Percentiles rank a stretch among this genome's conserved stretches.
These are phyloP conservation scores for Hyphodiscus hymeniophilus DNA, from an alignment of 495 filamentous ascomycete genomes.

Conservation along the genomic window DNA sequence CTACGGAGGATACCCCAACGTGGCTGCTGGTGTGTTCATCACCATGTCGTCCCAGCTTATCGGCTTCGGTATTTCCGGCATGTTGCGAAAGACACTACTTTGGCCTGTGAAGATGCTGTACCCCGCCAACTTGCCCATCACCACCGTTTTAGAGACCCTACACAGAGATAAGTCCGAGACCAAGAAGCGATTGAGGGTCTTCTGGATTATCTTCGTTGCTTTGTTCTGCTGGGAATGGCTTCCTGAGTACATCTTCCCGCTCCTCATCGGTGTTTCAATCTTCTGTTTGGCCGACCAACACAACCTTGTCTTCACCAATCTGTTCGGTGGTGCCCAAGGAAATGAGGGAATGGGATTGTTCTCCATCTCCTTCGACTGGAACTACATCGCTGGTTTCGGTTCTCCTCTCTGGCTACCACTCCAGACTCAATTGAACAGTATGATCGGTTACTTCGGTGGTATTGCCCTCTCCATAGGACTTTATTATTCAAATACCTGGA, in stretches of 20 bases:
- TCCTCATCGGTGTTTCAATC: conserved; percentile 46
- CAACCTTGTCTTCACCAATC: conserved; percentile 43
- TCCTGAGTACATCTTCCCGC: conserved; percentile 43
- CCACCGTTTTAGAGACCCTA: conserved; percentile 35
- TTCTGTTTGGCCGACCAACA: conserved; percentile 47
- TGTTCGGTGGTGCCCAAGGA: conserved; percentile 48
- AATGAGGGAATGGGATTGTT: conserved; percentile 38
- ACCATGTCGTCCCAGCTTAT: conserved; percentile 31
- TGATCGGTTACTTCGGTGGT: conserved; percentile 9
- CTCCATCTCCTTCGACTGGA: conserved; percentile 36
- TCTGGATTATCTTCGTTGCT: conserved; percentile 32
- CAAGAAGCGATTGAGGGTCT: conserved; percentile 28
- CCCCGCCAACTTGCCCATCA: conserved; percentile 34
- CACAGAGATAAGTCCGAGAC: conserved; percentile 11
- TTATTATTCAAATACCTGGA: conserved; percentile 43
- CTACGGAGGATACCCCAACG: conserved; percentile 31
- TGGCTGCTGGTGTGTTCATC: conserved; percentile 31
- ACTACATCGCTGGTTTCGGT: conserved; percentile 30
- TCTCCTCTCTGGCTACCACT: conserved; percentile 13
- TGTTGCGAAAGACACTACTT: conserved; percentile 43
- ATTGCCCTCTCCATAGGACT: conserved; percentile 9
- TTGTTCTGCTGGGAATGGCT: conserved; percentile 45
- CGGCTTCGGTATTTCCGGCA: conserved; percentile 45
- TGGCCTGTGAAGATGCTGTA: conserved; percentile 44
- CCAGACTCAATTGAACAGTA: conserved; percentile 10